Base-by-base conservation (phyloP, 2,329 filamentous ascomycete genomes). In the Penicillium sp. region DNA sequence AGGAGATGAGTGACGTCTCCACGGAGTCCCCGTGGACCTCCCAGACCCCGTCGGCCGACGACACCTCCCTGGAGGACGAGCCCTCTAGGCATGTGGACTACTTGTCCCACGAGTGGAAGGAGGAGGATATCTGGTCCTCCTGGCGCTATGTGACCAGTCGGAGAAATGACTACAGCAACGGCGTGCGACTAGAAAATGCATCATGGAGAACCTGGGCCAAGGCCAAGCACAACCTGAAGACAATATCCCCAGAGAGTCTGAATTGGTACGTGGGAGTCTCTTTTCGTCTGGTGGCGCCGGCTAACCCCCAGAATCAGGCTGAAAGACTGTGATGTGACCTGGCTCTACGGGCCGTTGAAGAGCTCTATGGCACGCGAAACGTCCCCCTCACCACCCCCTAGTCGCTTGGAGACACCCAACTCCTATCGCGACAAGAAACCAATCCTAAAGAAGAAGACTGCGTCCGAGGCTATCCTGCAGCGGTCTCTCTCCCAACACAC, bases 181-280 rank as follows among this genome's bases (percentile, higher is more conserved):
- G 89, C 34, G 87, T 87, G 32, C 83, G 94, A 47, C 76, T 97
- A 29, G 94, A 97, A 74, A 97, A 99, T 74, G 94, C 94, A 3
- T 96, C 92, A 0, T 99, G 94, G 94, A 84, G 94, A 70, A 94
- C 92, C 1, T 97, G 94, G 94, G 89, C 91, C 71, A 97, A 97
- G 75, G 83, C 89, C 46, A 96, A 96, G 75, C 89, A 95, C 72
- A 86, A 89, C 39, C 80, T 97, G 46, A 88, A 86, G 70, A 97
- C 93, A 0, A 86, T 97, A 21, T 92, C 91, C 7, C 92, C 94
- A 3, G 92, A 97, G 74, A 90, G 88, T 2, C 79, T 99, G 52
- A 96, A 97, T 75, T 99, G 94, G 93, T 96, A 76, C 67, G 86
- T 80, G 27, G 7, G 1, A 13, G 21, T 47, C 36, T 43, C 42